Conservation (phyloP, 2,329 filamentous ascomycete genomes). For the Allantophomopsis cytisporea region DNA sequence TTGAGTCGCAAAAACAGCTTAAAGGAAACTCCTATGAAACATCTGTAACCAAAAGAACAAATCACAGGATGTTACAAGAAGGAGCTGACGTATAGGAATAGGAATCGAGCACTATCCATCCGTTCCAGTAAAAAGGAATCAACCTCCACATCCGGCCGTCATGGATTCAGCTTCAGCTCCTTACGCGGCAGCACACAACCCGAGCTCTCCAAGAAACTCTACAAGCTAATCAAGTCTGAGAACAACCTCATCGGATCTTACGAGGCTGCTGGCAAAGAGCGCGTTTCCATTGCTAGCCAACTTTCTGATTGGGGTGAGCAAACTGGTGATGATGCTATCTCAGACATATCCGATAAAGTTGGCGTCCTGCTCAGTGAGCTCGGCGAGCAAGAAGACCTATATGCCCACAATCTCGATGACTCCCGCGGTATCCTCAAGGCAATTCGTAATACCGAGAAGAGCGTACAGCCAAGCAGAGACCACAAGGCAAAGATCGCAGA, state of each 20-base stretch:
- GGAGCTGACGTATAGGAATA: slow-evolving; percentile 16
- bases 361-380: slow-evolving; percentile 86
- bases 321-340: slow-evolving; percentile 75
- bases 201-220: slow-evolving; percentile 79
- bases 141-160: slow-evolving; percentile 29
- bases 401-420: slow-evolving; percentile 78
- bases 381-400: slow-evolving; percentile 83
- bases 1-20: slow-evolving; percentile 1
- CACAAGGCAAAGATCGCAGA: slow-evolving; percentile 79
- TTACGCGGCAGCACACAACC: slow-evolving; percentile 76
- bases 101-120: slow-evolving; percentile 64
- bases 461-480: slow-evolving; percentile 84
- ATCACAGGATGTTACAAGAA: too few species aligned
- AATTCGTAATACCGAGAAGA: slow-evolving; percentile 90
- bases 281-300: slow-evolving; percentile 72
- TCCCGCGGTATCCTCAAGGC: slow-evolving; percentile 73
- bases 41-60: slow-evolving; percentile 3
- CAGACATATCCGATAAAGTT: slow-evolving; percentile 89
- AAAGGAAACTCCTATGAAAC: slow-evolving; percentile 6
- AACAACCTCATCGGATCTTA: slow-evolving; percentile 79
- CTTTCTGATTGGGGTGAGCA: slow-evolving; percentile 94
- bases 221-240: slow-evolving; percentile 86
- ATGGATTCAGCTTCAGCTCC: slow-evolving; percentile 75
- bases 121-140: slow-evolving; percentile 34
- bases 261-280: slow-evolving; percentile 75